Evolutionary conservation across 345 rosid species (phyloP).

Genomic region (Trapa bicornis): DNA sequence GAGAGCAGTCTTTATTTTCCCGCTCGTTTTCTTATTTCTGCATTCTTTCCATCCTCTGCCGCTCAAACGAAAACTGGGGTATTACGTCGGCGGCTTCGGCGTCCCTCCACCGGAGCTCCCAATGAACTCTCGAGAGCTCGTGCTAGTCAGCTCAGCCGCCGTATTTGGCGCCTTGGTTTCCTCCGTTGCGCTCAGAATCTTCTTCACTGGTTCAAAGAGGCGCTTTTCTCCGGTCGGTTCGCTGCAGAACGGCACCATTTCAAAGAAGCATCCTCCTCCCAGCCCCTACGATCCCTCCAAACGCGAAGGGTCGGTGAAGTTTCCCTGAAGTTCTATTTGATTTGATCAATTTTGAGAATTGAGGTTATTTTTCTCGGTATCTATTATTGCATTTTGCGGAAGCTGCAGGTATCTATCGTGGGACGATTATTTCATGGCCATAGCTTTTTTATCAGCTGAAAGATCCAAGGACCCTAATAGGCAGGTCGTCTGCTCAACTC

Average conservation of each 20-base stretch:
- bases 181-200: constrained; percentile 34
- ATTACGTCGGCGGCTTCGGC: neutral
- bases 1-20: neutral
- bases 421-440: constrained; percentile 92
- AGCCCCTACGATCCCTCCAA: constrained; percentile 69
- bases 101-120: constrained; percentile 2
- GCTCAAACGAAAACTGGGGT: neutral
- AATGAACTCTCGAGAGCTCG: constrained; percentile 56
- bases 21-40: neutral
- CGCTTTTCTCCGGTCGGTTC: constrained; percentile 16
- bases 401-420: constrained; percentile 62
- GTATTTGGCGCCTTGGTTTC: constrained; percentile 56
- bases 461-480: constrained; percentile 89
- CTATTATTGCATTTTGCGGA: neutral
- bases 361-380: neutral
- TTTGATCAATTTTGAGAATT: neutral
- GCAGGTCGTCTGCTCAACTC: constrained; percentile 40
- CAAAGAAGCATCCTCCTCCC: constrained; percentile 22
- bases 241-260: constrained; percentile 19
- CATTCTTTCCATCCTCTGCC: neutral
- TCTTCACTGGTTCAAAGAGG: constrained; percentile 30
- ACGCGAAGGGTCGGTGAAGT: constrained; percentile 50
- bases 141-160: constrained; percentile 49
- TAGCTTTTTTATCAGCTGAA: constrained; percentile 65
- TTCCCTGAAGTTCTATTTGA: neutral